Conservation (phyloP, 2,329 filamentous ascomycete species). For the Aspergillus intermedius region DNA sequence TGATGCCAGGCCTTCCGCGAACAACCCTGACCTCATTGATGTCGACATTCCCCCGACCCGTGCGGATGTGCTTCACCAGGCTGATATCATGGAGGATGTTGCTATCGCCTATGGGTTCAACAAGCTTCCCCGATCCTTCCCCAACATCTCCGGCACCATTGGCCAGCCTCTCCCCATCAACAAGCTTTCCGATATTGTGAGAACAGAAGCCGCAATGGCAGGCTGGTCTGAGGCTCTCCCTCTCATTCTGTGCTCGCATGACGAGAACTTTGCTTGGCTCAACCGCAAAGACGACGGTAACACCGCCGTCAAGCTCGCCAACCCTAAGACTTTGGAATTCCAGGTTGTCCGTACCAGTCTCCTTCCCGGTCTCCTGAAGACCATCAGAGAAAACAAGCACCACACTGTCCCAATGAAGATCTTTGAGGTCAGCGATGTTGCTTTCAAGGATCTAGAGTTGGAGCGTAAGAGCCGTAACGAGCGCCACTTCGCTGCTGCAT, state of each 20-base stretch:
- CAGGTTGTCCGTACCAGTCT: conserved; percentile 85
- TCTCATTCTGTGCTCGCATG: conserved; percentile 91
- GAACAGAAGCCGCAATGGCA: conserved; percentile 81
- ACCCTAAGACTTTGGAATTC: conserved; percentile 89
- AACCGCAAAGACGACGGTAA: conserved; percentile 83
- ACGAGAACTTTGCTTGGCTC: conserved; percentile 95
- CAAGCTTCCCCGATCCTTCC: conserved; percentile 79
- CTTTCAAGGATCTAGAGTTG: conserved; percentile 73
- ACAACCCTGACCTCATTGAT: conserved; percentile 65
- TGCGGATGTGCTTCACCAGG: conserved; percentile 91
- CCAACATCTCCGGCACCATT: conserved; percentile 77
- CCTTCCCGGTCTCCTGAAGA: conserved; percentile 84
- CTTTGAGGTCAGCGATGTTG: conserved; percentile 85
- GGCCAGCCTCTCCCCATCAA: conserved; percentile 85
- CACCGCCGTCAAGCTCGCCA: conserved; percentile 76
- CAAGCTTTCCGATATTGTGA: conserved; percentile 88
- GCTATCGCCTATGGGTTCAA: conserved; percentile 98
- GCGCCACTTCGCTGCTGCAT: conserved; percentile 90
- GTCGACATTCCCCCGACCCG: conserved; percentile 81
- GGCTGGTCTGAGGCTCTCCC: conserved; percentile 97
- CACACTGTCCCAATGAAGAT: conserved; percentile 85
- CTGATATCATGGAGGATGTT: conserved; percentile 97
- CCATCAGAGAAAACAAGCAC: conserved; percentile 85
- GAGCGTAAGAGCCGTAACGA: conserved; percentile 90
- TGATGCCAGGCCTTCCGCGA: conserved; percentile 65